phyloP scores from a whole-genome alignment of 306 rosid genomes.

The cucumber (Cucumis sativus) region DNA sequence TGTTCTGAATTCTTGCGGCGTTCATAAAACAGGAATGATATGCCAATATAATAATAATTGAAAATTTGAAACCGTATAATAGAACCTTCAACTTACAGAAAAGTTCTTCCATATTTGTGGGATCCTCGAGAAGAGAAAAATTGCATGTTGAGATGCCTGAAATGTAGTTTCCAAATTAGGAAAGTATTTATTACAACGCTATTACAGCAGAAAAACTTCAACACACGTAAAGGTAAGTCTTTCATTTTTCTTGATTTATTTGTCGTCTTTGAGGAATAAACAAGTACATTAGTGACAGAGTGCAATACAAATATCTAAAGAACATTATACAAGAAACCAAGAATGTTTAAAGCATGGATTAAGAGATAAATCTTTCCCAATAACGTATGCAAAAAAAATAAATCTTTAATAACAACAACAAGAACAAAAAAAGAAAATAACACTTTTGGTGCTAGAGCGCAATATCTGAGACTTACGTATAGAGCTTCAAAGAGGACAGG shows the following conservation, averaged over 20 bases:
- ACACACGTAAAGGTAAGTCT: neutral
- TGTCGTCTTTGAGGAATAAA: neutral
- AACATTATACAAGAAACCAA: neutral
- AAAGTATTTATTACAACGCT: neutral
- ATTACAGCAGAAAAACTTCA: neutral
- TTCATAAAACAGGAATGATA: neutral
- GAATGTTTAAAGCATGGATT: neutral
- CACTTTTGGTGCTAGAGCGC: neutral
- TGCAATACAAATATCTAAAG: neutral
- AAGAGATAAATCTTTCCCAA: neutral
- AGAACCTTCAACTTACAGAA: conserved; percentile 47
- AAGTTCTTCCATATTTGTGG: conserved; percentile 95
- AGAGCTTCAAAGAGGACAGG: conserved; percentile 87
- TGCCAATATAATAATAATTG: neutral
- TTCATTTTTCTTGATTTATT: neutral
- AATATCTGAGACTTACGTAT: conserved; percentile 51
- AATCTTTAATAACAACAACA: no score
- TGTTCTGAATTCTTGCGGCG: neutral
- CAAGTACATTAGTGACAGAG: neutral
- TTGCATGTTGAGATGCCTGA: conserved; percentile 89
- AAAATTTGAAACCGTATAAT: neutral
- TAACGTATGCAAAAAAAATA: no score
- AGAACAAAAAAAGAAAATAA: no score
- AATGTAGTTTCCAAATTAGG: conserved; percentile 25
- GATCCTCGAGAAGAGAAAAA: conserved; percentile 83